A percentile compares a stretch with the other conserved stretches of the same genome.
phyloP scores from a whole-genome alignment of 2,329 filamentous ascomycete species.

The Talaromyces islandicus region DNA sequence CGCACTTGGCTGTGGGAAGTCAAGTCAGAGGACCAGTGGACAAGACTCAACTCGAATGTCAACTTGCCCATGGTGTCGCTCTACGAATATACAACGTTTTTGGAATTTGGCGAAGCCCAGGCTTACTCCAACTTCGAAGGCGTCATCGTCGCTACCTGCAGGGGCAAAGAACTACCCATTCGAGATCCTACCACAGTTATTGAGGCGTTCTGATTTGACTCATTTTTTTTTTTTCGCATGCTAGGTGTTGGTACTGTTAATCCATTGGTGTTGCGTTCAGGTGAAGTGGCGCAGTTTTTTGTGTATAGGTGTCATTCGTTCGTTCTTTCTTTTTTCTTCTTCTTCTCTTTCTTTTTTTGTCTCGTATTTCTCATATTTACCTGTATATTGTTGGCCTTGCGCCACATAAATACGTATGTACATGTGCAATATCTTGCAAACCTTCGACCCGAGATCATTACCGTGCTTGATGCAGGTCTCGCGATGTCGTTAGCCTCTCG shows the following conservation, averaged over 20 bases:
- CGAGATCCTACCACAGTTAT: neutral
- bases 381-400: neutral
- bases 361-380: neutral
- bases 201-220: neutral
- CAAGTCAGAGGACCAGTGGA: conserved; percentile 10
- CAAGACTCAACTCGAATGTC: neutral
- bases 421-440: neutral
- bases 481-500: neutral
- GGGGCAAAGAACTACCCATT: conserved; percentile 13
- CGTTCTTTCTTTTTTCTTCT: neutral
- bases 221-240: neutral
- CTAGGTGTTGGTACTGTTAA: neutral
- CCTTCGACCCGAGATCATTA: neutral
- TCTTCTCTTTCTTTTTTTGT: neutral
- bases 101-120: conserved; percentile 17
- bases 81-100: conserved; percentile 19
- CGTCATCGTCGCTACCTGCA: conserved; percentile 22
- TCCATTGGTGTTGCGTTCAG: neutral
- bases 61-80: conserved; percentile 19
- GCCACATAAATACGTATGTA: neutral
- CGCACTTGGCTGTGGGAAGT: conserved; percentile 22
- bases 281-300: neutral
- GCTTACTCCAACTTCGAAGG: conserved; percentile 16
- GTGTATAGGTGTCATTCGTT: neutral
- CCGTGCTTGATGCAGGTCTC: neutral